These are phyloP conservation scores for Phytophthora vignae DNA, from an alignment of 352 stramenopile genomes.

Conservation along the genomic window DNA sequence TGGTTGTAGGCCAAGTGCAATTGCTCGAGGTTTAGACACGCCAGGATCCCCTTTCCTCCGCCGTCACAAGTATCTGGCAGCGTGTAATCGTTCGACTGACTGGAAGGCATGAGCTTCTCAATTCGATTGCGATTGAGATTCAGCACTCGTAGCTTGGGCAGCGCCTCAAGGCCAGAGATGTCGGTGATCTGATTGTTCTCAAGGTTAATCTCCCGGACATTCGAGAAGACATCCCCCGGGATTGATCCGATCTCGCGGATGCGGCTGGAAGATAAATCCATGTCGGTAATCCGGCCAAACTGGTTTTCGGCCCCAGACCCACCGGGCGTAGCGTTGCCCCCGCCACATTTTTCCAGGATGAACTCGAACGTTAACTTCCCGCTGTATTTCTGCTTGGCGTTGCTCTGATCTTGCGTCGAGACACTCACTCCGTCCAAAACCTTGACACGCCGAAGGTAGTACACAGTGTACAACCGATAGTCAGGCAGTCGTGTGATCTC, in stretches of 20 bases:
- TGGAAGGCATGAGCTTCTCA: slow-evolving; percentile 49
- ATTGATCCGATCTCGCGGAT: slow-evolving; percentile 76
- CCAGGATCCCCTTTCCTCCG: slow-evolving; percentile 64
- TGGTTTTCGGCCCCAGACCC: slow-evolving; percentile 23
- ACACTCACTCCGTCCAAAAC: slow-evolving; percentile 85
- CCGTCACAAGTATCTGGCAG: slow-evolving; percentile 36
- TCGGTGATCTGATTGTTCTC: slow-evolving; percentile 89
- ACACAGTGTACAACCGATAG: slow-evolving; percentile 86
- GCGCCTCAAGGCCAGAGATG: slow-evolving; percentile 66
- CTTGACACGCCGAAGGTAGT: slow-evolving; percentile 83
- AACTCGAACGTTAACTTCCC: slow-evolving; percentile 89
- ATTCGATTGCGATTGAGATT: slow-evolving; percentile 86
- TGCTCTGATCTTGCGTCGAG: slow-evolving; percentile 74
- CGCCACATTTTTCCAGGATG: slow-evolving; percentile 80
- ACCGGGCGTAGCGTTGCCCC: slow-evolving; percentile 11
- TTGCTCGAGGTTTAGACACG: slow-evolving; percentile 71
- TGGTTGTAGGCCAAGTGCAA: slow-evolving; percentile 83
- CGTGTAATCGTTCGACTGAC: slow-evolving; percentile 24
- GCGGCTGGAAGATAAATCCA: slow-evolving; percentile 79
- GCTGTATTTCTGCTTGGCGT: slow-evolving; percentile 90
- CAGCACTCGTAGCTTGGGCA: slow-evolving; percentile 69
- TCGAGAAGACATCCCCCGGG: slow-evolving; percentile 65
- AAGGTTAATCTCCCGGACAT: slow-evolving; percentile 78
- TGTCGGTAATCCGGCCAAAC: slow-evolving; percentile 72
- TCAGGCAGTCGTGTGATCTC: slow-evolving; percentile 62